Evolutionary conservation across 306 rosid species (phyloP), one percentile per base, ranked within the genome.

Genomic region (Vigna trinervia): DNA sequence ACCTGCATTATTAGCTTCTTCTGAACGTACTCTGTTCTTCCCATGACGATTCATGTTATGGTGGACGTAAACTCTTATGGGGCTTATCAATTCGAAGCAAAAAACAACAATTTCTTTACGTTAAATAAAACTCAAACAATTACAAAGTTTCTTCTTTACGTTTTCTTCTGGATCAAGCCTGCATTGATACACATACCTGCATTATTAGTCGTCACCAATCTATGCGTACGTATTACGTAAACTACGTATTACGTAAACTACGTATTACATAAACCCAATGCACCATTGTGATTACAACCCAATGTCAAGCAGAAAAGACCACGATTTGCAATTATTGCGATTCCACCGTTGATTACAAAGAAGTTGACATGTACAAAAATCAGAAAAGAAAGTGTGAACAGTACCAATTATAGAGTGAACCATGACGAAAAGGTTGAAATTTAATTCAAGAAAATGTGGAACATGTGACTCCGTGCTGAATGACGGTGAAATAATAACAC

Each of bases 391-490:
- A 75, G 7, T 28, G 26, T 6, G 8, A 57, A 41, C 67, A 54
- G 43, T 64, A 53, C 5, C 59, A 51, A n/a, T 5, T n/a, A 51
- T 15, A 51, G 56, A 15, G 56, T 0, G 3, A 5, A 34, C 51
- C 39, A 13, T 28, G 28, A 13, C 19, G 28, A 70, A 39, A 48
- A 62, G 8, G 60, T 51, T 39, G 68, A 52, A 79, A 32, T 63
- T 28, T 23, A 72, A 73, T 65, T 73, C 13, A 73, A 73, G 74
- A 54, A 80, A 57, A 81, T 47, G 71, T 47, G 15, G 76, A 78
- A 69, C 78, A 63, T 41, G 53, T 69, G 70, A 69, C 57, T 34
- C 51, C 28, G 52, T 54, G 64, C 69, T 71, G 70, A 81, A 71
- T 47, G 63, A 60, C 57, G 60, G 47, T 32, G 46, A 45, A 46